These are phyloP conservation scores for Cornus controversa DNA, from an alignment of 148 eudicot genomes.

Conservation along the genomic window DNA sequence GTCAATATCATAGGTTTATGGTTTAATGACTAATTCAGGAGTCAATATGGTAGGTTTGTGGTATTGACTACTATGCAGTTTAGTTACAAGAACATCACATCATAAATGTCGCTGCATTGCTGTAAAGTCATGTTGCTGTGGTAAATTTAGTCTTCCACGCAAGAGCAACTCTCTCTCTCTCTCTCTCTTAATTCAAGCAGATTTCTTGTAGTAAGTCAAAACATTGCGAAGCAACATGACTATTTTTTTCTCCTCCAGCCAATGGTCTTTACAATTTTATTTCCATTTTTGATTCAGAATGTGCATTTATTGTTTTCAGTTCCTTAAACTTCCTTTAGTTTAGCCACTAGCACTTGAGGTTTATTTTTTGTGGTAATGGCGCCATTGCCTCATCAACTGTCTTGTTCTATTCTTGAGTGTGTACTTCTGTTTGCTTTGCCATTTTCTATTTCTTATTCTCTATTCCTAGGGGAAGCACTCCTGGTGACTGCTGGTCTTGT, in stretches of 20 bases:
- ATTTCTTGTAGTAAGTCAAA: not conserved
- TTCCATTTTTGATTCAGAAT: no score
- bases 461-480: constrained; percentile 80
- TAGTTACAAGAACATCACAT: no score
- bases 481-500: constrained; percentile 82
- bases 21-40: no score
- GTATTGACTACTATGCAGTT: no score
- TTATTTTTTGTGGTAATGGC: not conserved
- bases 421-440: not conserved
- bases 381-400: not conserved
- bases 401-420: not conserved
- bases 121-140: no score
- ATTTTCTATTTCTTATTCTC: constrained; percentile 6
- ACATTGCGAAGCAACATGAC: not conserved
- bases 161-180: not conserved
- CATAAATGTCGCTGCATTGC: no score
- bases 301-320: not conserved
- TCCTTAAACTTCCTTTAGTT: no score
- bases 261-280: not conserved
- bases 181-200: not conserved
- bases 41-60: no score
- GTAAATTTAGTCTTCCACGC: no score
- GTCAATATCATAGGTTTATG: no score
- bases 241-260: not conserved
- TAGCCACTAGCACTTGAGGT: no score